phyloP scores from a whole-genome alignment of 345 rosid genomes.

The Adansonia digitata region DNA sequence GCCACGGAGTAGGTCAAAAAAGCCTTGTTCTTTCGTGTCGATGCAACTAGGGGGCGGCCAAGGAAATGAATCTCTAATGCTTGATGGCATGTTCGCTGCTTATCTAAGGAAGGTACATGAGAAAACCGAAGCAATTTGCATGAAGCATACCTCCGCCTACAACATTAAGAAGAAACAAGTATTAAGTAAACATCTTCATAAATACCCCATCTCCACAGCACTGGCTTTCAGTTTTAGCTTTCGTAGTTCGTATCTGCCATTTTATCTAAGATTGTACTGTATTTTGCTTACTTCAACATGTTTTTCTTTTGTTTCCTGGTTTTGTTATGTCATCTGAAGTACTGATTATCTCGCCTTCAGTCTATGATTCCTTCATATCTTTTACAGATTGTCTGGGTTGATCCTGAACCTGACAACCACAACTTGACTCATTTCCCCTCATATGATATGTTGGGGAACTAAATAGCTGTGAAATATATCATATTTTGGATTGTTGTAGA shows the following conservation, averaged over 20 bases:
- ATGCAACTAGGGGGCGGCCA: conserved; percentile 35
- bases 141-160: conserved; percentile 26
- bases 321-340: too few relatives aligned
- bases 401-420: not conserved
- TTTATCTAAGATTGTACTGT: too few relatives aligned
- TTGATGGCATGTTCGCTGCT: conserved; percentile 21
- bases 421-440: not conserved
- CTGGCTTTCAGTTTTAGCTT: not conserved
- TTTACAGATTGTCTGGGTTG: too few relatives aligned
- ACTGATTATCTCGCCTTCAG: too few relatives aligned
- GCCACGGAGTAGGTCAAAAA: conserved; percentile 21
- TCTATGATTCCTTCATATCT: too few relatives aligned
- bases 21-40: conserved; percentile 27
- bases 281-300: not conserved
- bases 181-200: conserved; percentile 19
- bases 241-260: not conserved
- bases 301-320: not conserved
- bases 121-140: conserved; percentile 7
- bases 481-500: too few relatives aligned
- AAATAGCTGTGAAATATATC: too few relatives aligned
- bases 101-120: conserved; percentile 43
- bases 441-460: too few relatives aligned
- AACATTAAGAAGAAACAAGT: not conserved
- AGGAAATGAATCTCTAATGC: conserved; percentile 13
- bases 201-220: too few relatives aligned